Conservation (phyloP, 2,329 filamentous ascomycete species). For the Beauveria bassiana region DNA sequence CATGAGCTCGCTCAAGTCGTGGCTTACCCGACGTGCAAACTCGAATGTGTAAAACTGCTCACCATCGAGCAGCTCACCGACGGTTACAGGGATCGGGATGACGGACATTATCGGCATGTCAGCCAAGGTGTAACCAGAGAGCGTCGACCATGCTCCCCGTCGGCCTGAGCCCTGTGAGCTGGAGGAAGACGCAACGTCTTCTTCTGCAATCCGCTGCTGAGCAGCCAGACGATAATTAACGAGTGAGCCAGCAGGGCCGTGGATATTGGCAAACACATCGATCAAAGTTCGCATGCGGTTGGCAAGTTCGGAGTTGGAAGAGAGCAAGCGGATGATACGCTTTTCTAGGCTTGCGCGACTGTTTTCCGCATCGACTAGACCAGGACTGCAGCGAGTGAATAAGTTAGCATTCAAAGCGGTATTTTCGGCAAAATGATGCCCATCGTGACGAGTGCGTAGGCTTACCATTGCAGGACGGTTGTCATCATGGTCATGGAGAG, state of each 20-base stretch:
- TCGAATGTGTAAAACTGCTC: conserved; percentile 24
- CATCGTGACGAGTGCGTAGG: neutral
- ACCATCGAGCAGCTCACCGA: conserved; percentile 25
- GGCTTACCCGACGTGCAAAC: conserved; percentile 21
- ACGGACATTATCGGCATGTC: conserved; percentile 24
- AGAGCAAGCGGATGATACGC: conserved; percentile 26
- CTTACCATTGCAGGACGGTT: conserved; percentile 32
- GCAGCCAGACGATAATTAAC: conserved; percentile 12
- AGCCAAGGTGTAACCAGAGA: conserved; percentile 25
- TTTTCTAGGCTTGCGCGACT: conserved; percentile 27
- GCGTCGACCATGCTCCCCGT: conserved; percentile 15
- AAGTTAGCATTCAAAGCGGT: neutral
- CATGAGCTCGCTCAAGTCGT: conserved; percentile 21
- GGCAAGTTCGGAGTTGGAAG: conserved; percentile 27
- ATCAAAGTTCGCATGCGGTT: conserved; percentile 22
- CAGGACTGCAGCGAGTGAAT: conserved; percentile 19
- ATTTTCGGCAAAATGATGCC: neutral
- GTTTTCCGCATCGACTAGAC: conserved; percentile 28
- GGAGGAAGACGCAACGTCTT: neutral
- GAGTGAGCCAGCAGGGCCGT: conserved; percentile 12
- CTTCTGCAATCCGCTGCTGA: conserved; percentile 3
- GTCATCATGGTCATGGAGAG: conserved; percentile 33
- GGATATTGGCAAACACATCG: conserved; percentile 17
- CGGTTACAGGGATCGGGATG: conserved; percentile 24
- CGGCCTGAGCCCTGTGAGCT: conserved; percentile 11